Evolutionary conservation across 129 eudicot species (phyloP).

Genomic region (Pittosporum tobira): DNA sequence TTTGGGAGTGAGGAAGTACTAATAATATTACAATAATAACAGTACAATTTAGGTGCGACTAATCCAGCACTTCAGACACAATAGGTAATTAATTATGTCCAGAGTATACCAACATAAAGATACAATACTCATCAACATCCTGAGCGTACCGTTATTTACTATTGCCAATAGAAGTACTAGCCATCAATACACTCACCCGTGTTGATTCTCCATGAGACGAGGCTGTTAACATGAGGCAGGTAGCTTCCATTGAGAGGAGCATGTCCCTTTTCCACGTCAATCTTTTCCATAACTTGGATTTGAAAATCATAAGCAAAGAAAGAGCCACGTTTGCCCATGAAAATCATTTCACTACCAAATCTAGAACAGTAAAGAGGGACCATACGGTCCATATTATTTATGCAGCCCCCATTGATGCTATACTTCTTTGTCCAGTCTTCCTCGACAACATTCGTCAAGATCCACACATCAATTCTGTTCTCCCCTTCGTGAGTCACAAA

Average conservation of each 20-base stretch:
- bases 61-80: no score
- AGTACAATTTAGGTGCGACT: no score
- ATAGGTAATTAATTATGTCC: no score
- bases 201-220: constrained; percentile 31
- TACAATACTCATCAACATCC: no score
- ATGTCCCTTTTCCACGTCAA: constrained; percentile 11
- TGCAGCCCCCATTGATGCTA: constrained; percentile 27
- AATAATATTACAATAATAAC: no score
- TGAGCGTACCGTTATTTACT: background rate
- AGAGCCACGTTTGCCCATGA: constrained; percentile 25
- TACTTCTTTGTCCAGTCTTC: constrained; percentile 34
- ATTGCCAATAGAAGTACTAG: background rate
- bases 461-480: constrained; percentile 40
- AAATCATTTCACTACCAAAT: constrained; percentile 30
- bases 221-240: constrained; percentile 49
- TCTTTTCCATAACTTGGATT: constrained; percentile 19
- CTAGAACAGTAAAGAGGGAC: constrained; percentile 36
- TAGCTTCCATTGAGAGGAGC: background rate
- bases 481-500: constrained; percentile 33
- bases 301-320: constrained; percentile 29
- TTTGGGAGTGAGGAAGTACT: no score
- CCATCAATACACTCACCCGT: background rate
- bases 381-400: constrained; percentile 38
- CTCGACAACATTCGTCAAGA: constrained; percentile 21
- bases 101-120: no score